Conservation (phyloP, 2,329 filamentous ascomycete species). For the Rutstroemia sp. region DNA sequence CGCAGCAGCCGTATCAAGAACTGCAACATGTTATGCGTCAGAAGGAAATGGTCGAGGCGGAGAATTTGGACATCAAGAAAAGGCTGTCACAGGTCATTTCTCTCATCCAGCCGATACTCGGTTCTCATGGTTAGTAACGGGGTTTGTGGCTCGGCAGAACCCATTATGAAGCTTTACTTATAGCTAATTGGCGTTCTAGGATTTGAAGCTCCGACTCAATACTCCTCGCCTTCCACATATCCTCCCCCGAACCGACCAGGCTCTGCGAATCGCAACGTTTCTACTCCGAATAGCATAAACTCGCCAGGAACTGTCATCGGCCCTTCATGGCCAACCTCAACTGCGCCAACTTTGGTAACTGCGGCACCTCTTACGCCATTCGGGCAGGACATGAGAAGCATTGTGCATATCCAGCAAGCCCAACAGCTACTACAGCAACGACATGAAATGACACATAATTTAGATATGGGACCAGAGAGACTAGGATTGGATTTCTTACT, state of each 20-base stretch:
- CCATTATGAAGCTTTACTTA: background rate
- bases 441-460: constrained; percentile 43
- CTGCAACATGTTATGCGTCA: constrained; percentile 67
- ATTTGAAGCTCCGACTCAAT: constrained; percentile 16
- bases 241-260: constrained; percentile 25
- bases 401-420: constrained; percentile 27
- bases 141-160: background rate
- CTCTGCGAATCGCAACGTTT: constrained; percentile 29
- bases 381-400: constrained; percentile 20
- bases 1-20: constrained; percentile 76
- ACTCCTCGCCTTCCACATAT: constrained; percentile 16
- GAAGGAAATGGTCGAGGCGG: constrained; percentile 69
- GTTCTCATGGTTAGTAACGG: constrained; percentile 24
- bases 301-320: constrained; percentile 31
- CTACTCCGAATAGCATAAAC: constrained; percentile 34
- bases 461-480: constrained; percentile 58
- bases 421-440: constrained; percentile 37
- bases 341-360: constrained; percentile 17
- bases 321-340: constrained; percentile 27
- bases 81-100: constrained; percentile 58
- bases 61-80: constrained; percentile 72
- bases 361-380: too few relatives aligned
- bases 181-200: constrained; percentile 10
- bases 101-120: constrained; percentile 53
- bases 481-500: constrained; percentile 69